Percentiles rank a stretch among this genome's conserved stretches.
These are phyloP conservation scores for Suillus brevipes DNA, from an alignment of 768 basidiomycete species.

Conservation along the genomic window DNA sequence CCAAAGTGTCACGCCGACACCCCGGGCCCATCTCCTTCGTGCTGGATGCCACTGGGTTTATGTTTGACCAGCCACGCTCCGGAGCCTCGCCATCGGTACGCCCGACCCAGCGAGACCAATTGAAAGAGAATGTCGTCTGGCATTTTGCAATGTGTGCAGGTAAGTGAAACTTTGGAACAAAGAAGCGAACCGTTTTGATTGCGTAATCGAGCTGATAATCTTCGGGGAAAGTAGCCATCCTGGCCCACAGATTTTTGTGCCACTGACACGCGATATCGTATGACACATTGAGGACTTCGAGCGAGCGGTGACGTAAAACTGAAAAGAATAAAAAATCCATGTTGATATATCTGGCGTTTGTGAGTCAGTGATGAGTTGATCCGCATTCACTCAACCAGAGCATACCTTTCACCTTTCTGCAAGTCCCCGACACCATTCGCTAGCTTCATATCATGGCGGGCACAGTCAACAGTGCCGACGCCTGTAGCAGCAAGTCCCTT, in stretches of 20 bases:
- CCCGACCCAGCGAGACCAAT: slow-evolving; percentile 25
- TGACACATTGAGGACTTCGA: slow-evolving; percentile 2
- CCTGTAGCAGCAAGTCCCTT: background rate
- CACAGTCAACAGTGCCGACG: background rate
- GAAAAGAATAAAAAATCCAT: background rate
- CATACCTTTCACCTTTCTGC: slow-evolving; percentile 3
- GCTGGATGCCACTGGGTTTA: slow-evolving; percentile 30
- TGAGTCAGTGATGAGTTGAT: too few species aligned
- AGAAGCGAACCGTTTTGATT: slow-evolving; percentile 4
- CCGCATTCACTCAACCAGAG: too few species aligned
- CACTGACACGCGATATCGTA: slow-evolving; percentile 31
- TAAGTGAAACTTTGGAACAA: slow-evolving; percentile 39
- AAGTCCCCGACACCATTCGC: slow-evolving; percentile 12
- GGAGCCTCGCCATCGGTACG: slow-evolving; percentile 37
- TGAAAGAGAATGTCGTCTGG: slow-evolving; percentile 28
- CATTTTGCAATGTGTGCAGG: slow-evolving; percentile 32
- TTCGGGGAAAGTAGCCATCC: slow-evolving; percentile 4
- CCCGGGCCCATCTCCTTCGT: slow-evolving; percentile 37
- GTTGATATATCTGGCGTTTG: background rate
- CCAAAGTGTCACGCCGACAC: slow-evolving; percentile 32
- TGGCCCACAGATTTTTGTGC: slow-evolving; percentile 8
- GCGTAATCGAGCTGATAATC: background rate
- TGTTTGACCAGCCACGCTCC: slow-evolving; percentile 36
- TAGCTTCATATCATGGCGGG: slow-evolving; percentile 16
- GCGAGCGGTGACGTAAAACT: background rate